phyloP scores from a whole-genome alignment of 1,284 basidiomycete genomes.

The Psilocybe mexicana region DNA sequence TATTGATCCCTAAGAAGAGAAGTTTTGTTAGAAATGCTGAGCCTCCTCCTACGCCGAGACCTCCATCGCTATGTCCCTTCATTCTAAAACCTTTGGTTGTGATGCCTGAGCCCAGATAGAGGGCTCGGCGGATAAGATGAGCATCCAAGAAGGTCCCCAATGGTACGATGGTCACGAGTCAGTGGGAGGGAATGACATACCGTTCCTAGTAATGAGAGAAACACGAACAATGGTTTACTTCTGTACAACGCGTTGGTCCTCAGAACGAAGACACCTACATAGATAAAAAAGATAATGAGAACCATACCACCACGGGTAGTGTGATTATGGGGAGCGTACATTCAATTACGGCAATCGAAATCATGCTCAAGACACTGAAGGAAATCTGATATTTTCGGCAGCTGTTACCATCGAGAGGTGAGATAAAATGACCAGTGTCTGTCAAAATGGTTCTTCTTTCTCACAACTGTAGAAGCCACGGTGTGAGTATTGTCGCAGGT shows the following conservation, averaged over 20 bases:
- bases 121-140: no score
- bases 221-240: slow-evolving; percentile 4
- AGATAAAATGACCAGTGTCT: not conserved
- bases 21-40: no score
- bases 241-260: slow-evolving; percentile 17
- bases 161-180: no score
- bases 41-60: no score
- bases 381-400: slow-evolving; percentile 11
- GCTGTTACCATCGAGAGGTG: not conserved
- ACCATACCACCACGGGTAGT: not conserved
- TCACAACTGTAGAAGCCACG: slow-evolving; percentile 9
- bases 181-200: not conserved
- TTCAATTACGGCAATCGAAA: slow-evolving; percentile 12
- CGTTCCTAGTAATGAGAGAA: slow-evolving; percentile 2
- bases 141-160: no score
- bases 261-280: slow-evolving; percentile 13
- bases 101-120: no score
- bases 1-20: slow-evolving; percentile 5
- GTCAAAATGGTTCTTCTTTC: not conserved
- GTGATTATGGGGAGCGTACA: not conserved
- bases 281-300: not conserved
- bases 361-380: slow-evolving; percentile 7
- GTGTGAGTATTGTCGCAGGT: not conserved
- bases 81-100: no score
- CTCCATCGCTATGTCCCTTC: no score